Base-by-base conservation (phyloP, 1,284 basidiomycete genomes). In the Cryptococcus sp. region DNA sequence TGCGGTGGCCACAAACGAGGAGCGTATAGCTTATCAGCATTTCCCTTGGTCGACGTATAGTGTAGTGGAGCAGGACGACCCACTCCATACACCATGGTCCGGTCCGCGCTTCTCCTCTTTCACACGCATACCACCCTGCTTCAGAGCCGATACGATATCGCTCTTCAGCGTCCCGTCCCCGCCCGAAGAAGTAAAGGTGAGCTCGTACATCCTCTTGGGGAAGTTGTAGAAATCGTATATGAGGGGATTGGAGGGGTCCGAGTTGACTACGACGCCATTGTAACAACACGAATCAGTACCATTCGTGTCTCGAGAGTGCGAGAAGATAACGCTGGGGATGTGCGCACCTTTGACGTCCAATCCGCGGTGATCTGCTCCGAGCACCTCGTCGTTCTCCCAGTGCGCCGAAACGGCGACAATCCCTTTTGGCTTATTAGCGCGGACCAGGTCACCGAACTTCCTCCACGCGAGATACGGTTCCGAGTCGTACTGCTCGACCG, bases 181-280 rank as follows among this genome's bases (percentile, higher is more conserved):
- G 11, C 64, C 66, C 0, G 54, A 56, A 3, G 70, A 71, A 11
- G 54, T 42, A 58, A 82, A 79, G 27, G 60, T 76, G 54, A 78
- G 71, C 55, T 76, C 56, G 68, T 81, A 82, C 64, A 74, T 76
- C n/a, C 75, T 56, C 41, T 65, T 53, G 1, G 80, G 80, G 64
- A 82, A 82, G 53, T 67, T 67, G 65, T 80, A 80, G 57, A 80
- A 82, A 66, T 82, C 81, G 68, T 81, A 81, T 40, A 80, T 67
- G 35, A 81, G 67, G 0, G 80, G 79, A 48, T 78, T 78, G 16
- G 69, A 61, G 3, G 50, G 22, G 50, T 78, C 73, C 31, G 67
- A 70, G 58, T 78, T 79, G 47, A 81, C 76, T 75, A 46, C 2
- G 38, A 7, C 8, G 65, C 15, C 11, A 31, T 22, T 1, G 15